Percentiles rank a stretch among this genome's conserved stretches.
phyloP scores from a whole-genome alignment of 345 rosid genomes.

The Corymbia maculata region DNA sequence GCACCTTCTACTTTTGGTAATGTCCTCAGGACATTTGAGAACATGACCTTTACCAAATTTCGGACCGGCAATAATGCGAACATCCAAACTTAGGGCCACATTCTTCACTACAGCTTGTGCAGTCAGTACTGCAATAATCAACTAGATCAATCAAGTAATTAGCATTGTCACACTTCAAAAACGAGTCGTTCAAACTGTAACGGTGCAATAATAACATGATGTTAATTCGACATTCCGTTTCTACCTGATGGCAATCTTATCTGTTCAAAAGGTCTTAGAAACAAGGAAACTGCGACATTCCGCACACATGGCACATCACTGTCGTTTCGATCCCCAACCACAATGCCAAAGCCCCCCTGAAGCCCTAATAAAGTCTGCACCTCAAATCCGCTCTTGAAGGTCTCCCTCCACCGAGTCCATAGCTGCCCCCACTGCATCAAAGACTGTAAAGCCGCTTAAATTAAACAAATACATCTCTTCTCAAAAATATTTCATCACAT shows the following conservation, averaged over 20 bases:
- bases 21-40: neutral
- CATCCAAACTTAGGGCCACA: neutral
- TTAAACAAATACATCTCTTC: neutral
- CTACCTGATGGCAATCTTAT: neutral
- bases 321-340: neutral
- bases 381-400: slow-evolving; percentile 88
- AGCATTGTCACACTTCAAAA: neutral
- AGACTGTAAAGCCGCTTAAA: neutral
- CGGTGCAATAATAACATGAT: neutral
- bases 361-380: slow-evolving; percentile 62
- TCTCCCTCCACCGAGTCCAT: slow-evolving; percentile 27
- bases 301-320: neutral
- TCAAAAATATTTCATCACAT: neutral
- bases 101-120: neutral
- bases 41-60: neutral
- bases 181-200: neutral
- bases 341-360: neutral
- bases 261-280: neutral
- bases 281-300: neutral
- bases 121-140: neutral
- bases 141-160: neutral
- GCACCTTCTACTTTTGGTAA: neutral
- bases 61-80: neutral
- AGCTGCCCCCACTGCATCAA: slow-evolving; percentile 2
- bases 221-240: neutral